A percentile compares a stretch with the other conserved stretches of the same genome.
Conservation (phyloP, 2,329 filamentous ascomycete species). For the Metarhizium album region DNA sequence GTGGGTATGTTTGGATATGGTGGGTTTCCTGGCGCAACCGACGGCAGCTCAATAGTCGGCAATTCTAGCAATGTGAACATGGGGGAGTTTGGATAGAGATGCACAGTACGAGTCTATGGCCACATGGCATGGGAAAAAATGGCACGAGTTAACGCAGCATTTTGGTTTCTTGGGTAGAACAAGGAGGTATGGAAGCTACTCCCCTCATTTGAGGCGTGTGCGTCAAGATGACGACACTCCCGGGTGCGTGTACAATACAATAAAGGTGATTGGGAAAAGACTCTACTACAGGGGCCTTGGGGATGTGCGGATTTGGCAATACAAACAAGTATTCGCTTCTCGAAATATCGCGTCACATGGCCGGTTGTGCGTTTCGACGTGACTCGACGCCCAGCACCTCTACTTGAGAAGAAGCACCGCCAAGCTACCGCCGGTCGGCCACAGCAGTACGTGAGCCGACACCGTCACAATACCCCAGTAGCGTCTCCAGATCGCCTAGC, state of each 20-base stretch:
- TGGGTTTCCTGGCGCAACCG: constrained; percentile 13
- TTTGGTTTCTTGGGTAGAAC: not conserved
- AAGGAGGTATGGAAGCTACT: not conserved
- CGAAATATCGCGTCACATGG: not conserved
- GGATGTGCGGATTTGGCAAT: not conserved
- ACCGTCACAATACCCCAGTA: too few relatives aligned
- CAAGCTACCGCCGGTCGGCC: not conserved
- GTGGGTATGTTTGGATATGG: constrained; percentile 22
- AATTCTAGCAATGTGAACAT: constrained; percentile 2
- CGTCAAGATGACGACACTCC: constrained; percentile 1
- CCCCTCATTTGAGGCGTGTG: not conserved
- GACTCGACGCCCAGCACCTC: not conserved
- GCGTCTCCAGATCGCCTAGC: not conserved
- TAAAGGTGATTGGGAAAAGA: constrained; percentile 9
- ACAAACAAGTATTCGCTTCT: not conserved
- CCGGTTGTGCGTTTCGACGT: not conserved
- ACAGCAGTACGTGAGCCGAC: not conserved
- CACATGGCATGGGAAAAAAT: not conserved
- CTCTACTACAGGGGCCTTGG: not conserved
- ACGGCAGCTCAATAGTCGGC: constrained; percentile 2
- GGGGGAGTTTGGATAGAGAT: constrained; percentile 5
- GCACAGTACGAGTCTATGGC: not conserved
- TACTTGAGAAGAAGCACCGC: not conserved
- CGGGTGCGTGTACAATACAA: constrained; percentile 13
- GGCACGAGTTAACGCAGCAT: not conserved